Evolutionary conservation across 75 land plant genomes (phyloP).

Genomic region (Sequoiadendron giganteum): DNA sequence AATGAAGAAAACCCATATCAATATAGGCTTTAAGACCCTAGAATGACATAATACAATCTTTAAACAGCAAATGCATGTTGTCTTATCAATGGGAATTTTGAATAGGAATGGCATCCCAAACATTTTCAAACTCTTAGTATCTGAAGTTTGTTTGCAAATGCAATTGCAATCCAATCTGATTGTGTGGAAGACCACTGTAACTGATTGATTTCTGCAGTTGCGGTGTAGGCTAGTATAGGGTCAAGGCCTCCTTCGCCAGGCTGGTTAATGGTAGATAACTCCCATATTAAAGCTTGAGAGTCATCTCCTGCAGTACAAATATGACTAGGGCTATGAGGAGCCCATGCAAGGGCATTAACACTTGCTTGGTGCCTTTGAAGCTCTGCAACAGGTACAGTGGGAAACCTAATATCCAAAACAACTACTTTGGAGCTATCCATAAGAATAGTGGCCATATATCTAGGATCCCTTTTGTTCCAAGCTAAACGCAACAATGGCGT

Average conservation of each 20-base stretch:
- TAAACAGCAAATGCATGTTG: neutral
- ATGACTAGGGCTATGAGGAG: constrained; percentile 83
- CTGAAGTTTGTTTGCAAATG: constrained; percentile 85
- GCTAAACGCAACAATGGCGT: constrained; percentile 82
- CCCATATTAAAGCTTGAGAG: constrained; percentile 91
- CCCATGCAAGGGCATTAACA: constrained; percentile 94
- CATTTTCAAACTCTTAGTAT: constrained; percentile 50
- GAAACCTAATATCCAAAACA: constrained; percentile 81
- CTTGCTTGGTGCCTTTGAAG: constrained; percentile 82
- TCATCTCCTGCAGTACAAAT: constrained; percentile 96
- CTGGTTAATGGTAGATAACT: constrained; percentile 65
- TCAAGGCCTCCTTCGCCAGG: constrained; percentile 57
- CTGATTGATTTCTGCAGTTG: constrained; percentile 86
- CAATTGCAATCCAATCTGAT: constrained; percentile 90
- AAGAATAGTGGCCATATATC: constrained; percentile 89
- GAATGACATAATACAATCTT: neutral
- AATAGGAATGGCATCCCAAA: neutral
- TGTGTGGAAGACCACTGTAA: constrained; percentile 89
- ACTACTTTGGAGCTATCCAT: constrained; percentile 90
- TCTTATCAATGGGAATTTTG: neutral
- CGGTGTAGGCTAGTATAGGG: constrained; percentile 71
- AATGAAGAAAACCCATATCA: neutral
- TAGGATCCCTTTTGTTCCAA: constrained; percentile 92
- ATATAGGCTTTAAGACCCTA: neutral
- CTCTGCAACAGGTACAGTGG: constrained; percentile 90